Conservation (phyloP, 768 basidiomycete species). For the Termitomyces sp. region DNA sequence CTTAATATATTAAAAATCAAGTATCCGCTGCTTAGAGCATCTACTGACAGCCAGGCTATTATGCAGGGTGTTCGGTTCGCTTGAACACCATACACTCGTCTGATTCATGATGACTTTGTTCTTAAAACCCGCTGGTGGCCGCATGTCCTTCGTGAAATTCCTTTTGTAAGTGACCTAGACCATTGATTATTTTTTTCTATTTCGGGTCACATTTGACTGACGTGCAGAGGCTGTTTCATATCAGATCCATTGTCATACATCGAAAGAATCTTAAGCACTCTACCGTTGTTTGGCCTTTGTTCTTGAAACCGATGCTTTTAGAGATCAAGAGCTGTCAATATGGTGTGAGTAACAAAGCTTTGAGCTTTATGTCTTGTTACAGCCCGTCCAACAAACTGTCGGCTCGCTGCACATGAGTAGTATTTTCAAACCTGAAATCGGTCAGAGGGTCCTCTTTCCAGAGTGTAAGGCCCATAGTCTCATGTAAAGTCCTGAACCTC, state of each 20-base stretch:
- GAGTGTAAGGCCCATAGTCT: neutral
- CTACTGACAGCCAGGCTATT: no score
- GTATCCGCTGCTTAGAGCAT: neutral
- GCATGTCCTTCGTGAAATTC: no score
- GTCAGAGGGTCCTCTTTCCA: no score
- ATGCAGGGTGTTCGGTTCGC: no score
- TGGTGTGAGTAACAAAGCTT: neutral
- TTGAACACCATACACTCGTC: no score
- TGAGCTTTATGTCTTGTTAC: neutral
- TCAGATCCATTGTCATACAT: no score
- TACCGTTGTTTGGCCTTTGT: slow-evolving; percentile 10
- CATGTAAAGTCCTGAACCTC: slow-evolving; percentile 1
- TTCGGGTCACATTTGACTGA: no score
- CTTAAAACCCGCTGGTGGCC: no score
- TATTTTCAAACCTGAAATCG: neutral
- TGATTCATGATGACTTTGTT: no score
- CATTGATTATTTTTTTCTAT: no score
- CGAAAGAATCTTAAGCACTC: slow-evolving; percentile 13
- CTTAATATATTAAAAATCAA: neutral
- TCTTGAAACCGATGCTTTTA: slow-evolving; percentile 12
- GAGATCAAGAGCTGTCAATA: slow-evolving; percentile 10
- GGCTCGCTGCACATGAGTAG: neutral
- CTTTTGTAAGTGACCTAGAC: no score
- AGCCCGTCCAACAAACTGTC: slow-evolving; percentile 20
- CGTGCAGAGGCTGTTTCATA: no score